These are phyloP conservation scores for Mycena haematopus DNA, from an alignment of 768 basidiomycete genomes.

Conservation along the genomic window DNA sequence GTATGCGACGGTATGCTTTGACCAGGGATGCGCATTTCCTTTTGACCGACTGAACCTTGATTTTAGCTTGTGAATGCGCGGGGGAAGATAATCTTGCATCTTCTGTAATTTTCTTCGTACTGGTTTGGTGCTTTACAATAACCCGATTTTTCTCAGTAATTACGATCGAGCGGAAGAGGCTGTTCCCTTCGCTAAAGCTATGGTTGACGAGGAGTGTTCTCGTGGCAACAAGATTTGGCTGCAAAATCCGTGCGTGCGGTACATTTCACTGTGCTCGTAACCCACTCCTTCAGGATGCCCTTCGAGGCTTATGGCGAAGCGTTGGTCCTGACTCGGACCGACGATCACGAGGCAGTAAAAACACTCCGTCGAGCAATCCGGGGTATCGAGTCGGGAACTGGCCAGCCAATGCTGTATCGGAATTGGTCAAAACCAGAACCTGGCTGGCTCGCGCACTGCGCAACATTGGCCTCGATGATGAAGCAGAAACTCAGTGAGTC, in stretches of 20 bases:
- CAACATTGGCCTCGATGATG: background rate
- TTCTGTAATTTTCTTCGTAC: background rate
- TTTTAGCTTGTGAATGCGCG: conserved; percentile 20
- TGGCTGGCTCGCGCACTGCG: background rate
- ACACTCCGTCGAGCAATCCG: conserved; percentile 18
- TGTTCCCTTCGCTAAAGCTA: conserved; percentile 15
- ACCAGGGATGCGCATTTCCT: background rate
- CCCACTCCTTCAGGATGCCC: conserved; percentile 1
- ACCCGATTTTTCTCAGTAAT: conserved; percentile 2
- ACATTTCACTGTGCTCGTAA: background rate
- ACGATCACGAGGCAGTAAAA: conserved; percentile 10
- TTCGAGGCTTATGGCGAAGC: conserved; percentile 19
- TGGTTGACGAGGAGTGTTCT: conserved; percentile 20
- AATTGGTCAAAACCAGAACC: background rate
- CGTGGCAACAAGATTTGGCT: conserved; percentile 11
- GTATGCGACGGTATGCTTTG: background rate
- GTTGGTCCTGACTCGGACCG: background rate
- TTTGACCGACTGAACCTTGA: background rate
- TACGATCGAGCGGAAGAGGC: conserved; percentile 14
- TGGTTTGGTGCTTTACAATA: background rate
- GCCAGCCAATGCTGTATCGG: background rate
- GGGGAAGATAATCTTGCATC: conserved; percentile 1
- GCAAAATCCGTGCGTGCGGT: conserved; percentile 13
- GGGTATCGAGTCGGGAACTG: conserved; percentile 8
- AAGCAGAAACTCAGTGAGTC: background rate